phyloP scores from a whole-genome alignment of 768 basidiomycete species.

The Lactarius indigo region DNA sequence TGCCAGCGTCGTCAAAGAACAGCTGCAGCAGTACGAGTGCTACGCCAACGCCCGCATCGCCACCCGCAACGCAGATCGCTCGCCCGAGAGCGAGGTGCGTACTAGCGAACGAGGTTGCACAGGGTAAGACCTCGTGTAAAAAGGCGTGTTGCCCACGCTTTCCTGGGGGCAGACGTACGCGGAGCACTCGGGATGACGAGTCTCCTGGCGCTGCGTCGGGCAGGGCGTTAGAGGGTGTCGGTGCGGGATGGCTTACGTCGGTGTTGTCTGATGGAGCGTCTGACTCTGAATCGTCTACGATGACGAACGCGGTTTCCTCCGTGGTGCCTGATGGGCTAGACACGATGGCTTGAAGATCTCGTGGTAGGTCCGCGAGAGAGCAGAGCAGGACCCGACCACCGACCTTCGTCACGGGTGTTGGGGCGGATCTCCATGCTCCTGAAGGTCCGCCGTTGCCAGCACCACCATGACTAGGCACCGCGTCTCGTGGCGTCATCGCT shows the following conservation, averaged over 20 bases:
- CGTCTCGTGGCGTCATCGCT: not conserved
- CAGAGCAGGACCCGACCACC: conserved; percentile 43
- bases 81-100: conserved; percentile 36
- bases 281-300: conserved; percentile 28
- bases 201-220: not conserved
- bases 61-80: conserved; percentile 53
- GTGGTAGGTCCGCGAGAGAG: conserved; percentile 32
- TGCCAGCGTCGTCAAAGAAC: conserved; percentile 56
- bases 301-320: conserved; percentile 30
- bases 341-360: conserved; percentile 10
- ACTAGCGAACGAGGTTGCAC: conserved; percentile 44
- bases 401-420: conserved; percentile 37
- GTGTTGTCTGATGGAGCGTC: not conserved
- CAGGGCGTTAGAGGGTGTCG: not conserved
- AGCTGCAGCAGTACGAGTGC: conserved; percentile 53
- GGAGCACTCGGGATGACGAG: conserved; percentile 20
- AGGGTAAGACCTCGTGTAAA: conserved; percentile 47
- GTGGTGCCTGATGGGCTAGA: not conserved
- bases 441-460: not conserved
- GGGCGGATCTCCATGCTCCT: conserved; percentile 20
- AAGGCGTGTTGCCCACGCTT: conserved; percentile 55
- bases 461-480: not conserved
- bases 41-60: conserved; percentile 62
- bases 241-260: not conserved
- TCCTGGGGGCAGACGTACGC: conserved; percentile 37